These are phyloP conservation scores for Melampsora larici-populina DNA, from an alignment of 1,284 basidiomycete genomes.

Conservation along the genomic window DNA sequence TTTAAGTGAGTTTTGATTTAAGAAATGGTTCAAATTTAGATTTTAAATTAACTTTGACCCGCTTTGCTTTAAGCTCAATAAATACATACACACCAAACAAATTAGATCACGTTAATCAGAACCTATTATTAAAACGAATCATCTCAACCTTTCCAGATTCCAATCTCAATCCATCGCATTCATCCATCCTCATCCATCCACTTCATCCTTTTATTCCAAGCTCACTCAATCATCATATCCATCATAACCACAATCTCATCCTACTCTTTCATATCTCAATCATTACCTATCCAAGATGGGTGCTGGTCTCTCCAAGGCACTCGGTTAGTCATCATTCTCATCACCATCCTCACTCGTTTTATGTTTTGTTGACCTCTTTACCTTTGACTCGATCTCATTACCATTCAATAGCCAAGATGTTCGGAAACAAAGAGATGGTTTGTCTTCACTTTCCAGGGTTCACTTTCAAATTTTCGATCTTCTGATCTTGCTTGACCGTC, in stretches of 20 bases:
- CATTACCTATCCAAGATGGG: conserved; percentile 54
- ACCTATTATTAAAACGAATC: too few species aligned
- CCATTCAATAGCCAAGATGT: conserved; percentile 47
- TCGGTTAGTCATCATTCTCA: conserved; percentile 48
- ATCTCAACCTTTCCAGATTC: neutral
- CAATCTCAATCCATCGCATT: neutral
- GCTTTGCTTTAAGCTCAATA: neutral
- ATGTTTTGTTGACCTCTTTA: neutral
- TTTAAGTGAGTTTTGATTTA: too few species aligned
- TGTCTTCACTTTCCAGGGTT: neutral
- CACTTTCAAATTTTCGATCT: neutral
- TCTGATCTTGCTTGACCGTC: neutral
- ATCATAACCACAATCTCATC: neutral
- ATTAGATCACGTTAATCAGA: too few species aligned
- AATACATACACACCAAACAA: too few species aligned
- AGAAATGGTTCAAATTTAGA: too few species aligned
- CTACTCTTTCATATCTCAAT: neutral
- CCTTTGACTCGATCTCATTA: neutral
- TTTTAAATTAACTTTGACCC: too few species aligned
- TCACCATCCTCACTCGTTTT: neutral
- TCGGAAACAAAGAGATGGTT: conserved; percentile 53
- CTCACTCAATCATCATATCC: too few species aligned
- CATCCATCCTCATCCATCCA: too few species aligned
- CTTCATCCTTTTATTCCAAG: too few species aligned
- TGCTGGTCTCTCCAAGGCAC: conserved; percentile 56